Evolutionary conservation across 2,329 filamentous ascomycete genomes (phyloP), one percentile per base, ranked within the genome.

Genomic region (Thermomyces lanuginosus): DNA sequence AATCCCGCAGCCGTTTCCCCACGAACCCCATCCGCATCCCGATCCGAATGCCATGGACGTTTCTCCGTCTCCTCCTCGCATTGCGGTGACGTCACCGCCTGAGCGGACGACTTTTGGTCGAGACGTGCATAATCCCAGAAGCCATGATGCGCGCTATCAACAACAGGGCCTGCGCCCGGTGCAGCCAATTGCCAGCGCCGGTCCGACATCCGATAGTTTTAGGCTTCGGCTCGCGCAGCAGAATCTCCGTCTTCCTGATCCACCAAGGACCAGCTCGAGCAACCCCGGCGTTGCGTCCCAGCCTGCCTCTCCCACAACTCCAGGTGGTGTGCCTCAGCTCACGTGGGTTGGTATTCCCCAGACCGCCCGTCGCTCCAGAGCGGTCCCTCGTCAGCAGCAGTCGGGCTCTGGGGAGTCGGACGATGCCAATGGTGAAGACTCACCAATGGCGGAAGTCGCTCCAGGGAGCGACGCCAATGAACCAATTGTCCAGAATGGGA

Each of bases 271-370:
- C 11, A 33, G 22, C 24, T 28, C 31, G 10, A 27, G 31, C n/a
- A 30, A 21, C 22, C 63, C 67, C 7, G 75, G 77, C 28, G 57
- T 83, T 28, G 67, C 69, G 21, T 93, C 86, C n/a, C 84, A 92
- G 48, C 89, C 89, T 6, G 79, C 84, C 31, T 93, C 83, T 8
- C 83, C 83, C 1, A 89, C 81, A 5, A 92, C 83, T 1, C 83
- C 83, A 8, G 64, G 78, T 22, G 76, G 76, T 24, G 72, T 76
- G 1, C 60, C 72, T 14, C 73, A 55, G 28, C 56, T 62, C 26
- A 76, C 55, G 47, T 66, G 33, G 51, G 61, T 43, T 50, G 61
- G 42, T 63, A 32, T 68, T 58, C 34, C 63, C 62, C 14, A 62
- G 55, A 23, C 63, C 57, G 37, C 57, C 64, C 63, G 73, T 32